Conservation (phyloP, 176 grass and related monocot species). For the Lolium multiflorum region DNA sequence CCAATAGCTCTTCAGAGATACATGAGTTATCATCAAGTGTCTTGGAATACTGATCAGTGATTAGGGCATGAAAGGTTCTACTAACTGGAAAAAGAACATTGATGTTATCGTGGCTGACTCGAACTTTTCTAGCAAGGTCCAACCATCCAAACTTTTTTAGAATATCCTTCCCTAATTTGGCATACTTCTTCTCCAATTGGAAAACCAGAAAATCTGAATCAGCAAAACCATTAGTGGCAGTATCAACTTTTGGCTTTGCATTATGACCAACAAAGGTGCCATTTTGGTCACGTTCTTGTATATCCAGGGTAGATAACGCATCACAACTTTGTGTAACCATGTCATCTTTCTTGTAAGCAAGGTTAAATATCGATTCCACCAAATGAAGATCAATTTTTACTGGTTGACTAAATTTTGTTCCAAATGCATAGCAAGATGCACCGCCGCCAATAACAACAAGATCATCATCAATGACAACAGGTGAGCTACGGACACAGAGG, state of each 20-base stretch:
- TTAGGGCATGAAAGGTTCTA: slow-evolving; percentile 53
- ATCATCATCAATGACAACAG: slow-evolving; percentile 68
- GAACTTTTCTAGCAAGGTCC: slow-evolving; percentile 90
- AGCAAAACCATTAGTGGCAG: slow-evolving; percentile 12
- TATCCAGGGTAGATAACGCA: slow-evolving; percentile 16
- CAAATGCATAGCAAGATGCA: slow-evolving; percentile 97
- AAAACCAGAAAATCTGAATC: slow-evolving; percentile 53
- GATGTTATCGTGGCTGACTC: slow-evolving; percentile 58
- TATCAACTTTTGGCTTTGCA: slow-evolving; percentile 31
- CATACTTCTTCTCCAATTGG: slow-evolving; percentile 75
- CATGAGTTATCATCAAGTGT: slow-evolving; percentile 39
- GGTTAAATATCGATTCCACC: slow-evolving; percentile 50
- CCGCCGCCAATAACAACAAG: slow-evolving; percentile 89
- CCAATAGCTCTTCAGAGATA: slow-evolving; percentile 35
- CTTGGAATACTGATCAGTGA: slow-evolving; percentile 47
- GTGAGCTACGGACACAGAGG: slow-evolving; percentile 85
- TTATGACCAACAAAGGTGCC: slow-evolving; percentile 13
- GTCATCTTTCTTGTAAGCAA: slow-evolving; percentile 25
- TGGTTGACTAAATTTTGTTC: slow-evolving; percentile 82
- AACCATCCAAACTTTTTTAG: slow-evolving; percentile 86
- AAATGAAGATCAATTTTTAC: slow-evolving; percentile 77
- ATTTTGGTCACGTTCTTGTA: slow-evolving; percentile 34
- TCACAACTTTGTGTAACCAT: slow-evolving; percentile 7
- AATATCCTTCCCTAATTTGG: slow-evolving; percentile 84
- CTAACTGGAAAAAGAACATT: slow-evolving; percentile 74